Evolutionary conservation across 1,284 basidiomycete species (phyloP).

Genomic region (Anthracocystis panici-leucophaei): DNA sequence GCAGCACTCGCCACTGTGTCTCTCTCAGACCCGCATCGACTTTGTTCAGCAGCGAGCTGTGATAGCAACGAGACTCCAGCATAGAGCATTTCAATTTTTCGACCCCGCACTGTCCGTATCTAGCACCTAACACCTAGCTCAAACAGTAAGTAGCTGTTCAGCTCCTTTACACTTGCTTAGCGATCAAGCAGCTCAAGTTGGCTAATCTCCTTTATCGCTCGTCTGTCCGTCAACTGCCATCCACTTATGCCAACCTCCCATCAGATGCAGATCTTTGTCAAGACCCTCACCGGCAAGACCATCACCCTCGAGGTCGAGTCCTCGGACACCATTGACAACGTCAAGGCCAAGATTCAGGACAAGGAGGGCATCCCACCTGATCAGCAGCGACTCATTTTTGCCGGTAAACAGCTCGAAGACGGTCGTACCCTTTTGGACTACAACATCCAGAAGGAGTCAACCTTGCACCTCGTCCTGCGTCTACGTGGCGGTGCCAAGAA

Average conservation of each 20-base stretch:
- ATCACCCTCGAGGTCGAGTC: conserved; percentile 92
- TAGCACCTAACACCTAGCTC: conserved; percentile 3
- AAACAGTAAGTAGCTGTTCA: conserved; percentile 27
- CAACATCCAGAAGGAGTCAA: conserved; percentile 70
- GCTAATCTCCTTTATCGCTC: neutral
- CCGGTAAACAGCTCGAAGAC: conserved; percentile 72
- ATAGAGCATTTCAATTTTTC: neutral
- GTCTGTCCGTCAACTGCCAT: neutral
- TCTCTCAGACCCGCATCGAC: neutral
- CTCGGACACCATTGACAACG: conserved; percentile 93
- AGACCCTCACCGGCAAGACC: conserved; percentile 89
- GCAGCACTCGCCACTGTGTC: neutral
- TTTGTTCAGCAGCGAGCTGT: neutral
- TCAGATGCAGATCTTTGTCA: conserved; percentile 59
- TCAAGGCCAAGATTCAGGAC: conserved; percentile 69
- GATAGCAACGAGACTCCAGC: neutral
- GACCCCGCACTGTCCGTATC: neutral
- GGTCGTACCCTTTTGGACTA: conserved; percentile 72
- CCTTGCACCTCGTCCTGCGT: conserved; percentile 66
- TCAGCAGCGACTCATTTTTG: conserved; percentile 72
- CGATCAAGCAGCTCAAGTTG: neutral
- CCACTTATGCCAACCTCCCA: neutral
- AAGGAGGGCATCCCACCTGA: conserved; percentile 71
- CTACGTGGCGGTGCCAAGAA: conserved; percentile 69
- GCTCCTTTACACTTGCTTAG: neutral